phyloP scores from a whole-genome alignment of 2,329 filamentous ascomycete genomes.

The Apiospora phragmitis region DNA sequence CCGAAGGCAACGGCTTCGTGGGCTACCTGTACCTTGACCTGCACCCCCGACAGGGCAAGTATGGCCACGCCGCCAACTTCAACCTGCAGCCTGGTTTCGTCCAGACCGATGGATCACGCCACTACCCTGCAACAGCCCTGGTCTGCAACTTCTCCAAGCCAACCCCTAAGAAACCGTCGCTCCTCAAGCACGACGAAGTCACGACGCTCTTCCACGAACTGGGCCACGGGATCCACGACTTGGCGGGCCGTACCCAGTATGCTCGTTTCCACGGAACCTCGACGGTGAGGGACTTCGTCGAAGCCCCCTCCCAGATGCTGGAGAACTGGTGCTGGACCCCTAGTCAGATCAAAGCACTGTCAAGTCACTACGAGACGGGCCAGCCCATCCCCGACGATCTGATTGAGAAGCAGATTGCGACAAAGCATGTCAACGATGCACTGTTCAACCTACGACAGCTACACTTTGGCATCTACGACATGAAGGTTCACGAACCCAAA shows the following conservation, averaged over 20 bases:
- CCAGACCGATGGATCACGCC: constrained; percentile 65
- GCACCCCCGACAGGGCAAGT: constrained; percentile 79
- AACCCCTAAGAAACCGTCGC: constrained; percentile 71
- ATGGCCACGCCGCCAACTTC: constrained; percentile 84
- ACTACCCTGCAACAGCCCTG: constrained; percentile 76
- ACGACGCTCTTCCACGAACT: constrained; percentile 81
- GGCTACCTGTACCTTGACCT: constrained; percentile 84
- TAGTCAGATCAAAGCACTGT: constrained; percentile 64
- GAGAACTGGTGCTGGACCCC: constrained; percentile 77
- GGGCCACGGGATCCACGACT: constrained; percentile 70
- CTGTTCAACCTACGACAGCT: constrained; percentile 78
- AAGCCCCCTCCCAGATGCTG: constrained; percentile 72
- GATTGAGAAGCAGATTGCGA: constrained; percentile 71
- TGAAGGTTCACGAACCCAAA: constrained; percentile 73
- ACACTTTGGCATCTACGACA: constrained; percentile 81
- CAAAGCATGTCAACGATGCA: constrained; percentile 79
- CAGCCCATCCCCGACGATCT: constrained; percentile 74
- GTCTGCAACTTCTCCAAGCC: constrained; percentile 88
- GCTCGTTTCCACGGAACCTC: constrained; percentile 68
- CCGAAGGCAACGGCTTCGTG: constrained; percentile 70
- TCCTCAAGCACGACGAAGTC: constrained; percentile 82
- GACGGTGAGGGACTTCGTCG: constrained; percentile 68
- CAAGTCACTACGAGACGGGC: constrained; percentile 70
- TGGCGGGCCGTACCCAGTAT: constrained; percentile 63
- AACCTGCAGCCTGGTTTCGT: constrained; percentile 74